Conservation (phyloP, 108 stramenopile species). For the Parmales sp. region DNA sequence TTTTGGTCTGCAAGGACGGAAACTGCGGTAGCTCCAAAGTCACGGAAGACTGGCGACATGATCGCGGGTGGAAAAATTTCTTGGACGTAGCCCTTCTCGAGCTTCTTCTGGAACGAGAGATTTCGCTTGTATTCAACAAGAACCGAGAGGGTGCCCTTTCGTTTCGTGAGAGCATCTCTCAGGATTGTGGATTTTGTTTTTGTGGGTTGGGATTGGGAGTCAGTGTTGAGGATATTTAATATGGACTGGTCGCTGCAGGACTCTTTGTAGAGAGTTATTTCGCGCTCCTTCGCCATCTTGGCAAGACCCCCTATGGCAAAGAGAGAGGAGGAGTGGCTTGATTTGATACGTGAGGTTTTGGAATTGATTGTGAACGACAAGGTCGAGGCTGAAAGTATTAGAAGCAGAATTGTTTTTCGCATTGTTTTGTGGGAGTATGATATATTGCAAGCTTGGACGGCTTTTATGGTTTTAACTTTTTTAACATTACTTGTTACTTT, state of each 20-base stretch:
- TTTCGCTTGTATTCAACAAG: constrained; percentile 81
- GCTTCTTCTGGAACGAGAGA: no score
- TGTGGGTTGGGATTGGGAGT: not conserved
- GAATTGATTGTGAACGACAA: no score
- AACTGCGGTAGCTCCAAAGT: constrained; percentile 63
- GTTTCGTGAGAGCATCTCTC: constrained; percentile 52
- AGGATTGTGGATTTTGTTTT: constrained; percentile 9
- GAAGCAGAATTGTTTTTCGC: no score
- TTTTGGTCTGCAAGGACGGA: constrained; percentile 67
- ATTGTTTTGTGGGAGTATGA: no score
- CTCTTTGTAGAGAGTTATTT: no score
- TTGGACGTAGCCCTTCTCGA: constrained; percentile 19
- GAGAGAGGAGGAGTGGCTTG: constrained; percentile 33
- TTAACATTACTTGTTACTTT: no score
- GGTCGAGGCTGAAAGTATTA: no score
- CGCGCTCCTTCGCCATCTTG: constrained; percentile 68
- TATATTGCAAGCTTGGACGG: no score
- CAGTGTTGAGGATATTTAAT: not conserved
- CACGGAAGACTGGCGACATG: constrained; percentile 52
- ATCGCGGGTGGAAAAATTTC: constrained; percentile 38
- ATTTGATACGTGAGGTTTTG: no score
- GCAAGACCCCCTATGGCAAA: constrained; percentile 60
- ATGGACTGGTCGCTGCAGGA: no score
- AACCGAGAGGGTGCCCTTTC: constrained; percentile 68
- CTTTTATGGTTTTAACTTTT: no score